These are phyloP conservation scores for Paxillus ammoniavirescens DNA, from an alignment of 768 basidiomycete genomes.

Conservation along the genomic window DNA sequence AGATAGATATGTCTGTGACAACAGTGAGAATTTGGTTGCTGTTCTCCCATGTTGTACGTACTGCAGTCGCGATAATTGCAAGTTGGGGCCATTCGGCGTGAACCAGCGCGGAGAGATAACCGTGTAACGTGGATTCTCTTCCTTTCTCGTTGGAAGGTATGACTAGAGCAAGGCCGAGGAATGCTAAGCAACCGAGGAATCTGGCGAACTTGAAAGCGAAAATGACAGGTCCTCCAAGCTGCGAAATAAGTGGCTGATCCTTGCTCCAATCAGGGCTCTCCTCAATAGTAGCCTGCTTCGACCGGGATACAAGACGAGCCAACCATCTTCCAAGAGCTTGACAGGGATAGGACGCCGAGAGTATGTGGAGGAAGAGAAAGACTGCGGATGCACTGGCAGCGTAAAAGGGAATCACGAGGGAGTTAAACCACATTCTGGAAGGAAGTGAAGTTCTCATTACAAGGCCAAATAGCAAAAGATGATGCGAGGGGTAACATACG, in stretches of 20 bases:
- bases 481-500: background rate
- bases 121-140: background rate
- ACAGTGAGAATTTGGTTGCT: background rate
- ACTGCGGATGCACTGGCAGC: constrained; percentile 7
- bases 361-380: constrained; percentile 1
- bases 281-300: background rate
- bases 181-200: constrained; percentile 18
- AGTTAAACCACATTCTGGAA: constrained; percentile 3
- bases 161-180: constrained; percentile 18
- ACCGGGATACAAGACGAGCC: background rate
- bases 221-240: constrained; percentile 22
- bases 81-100: constrained; percentile 6
- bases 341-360: constrained; percentile 4
- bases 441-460: background rate
- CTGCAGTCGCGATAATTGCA: constrained; percentile 11
- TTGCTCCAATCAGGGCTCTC: background rate
- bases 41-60: constrained; percentile 2
- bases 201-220: constrained; percentile 22
- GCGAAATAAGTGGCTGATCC: constrained; percentile 6
- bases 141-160: background rate
- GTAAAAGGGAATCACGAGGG: constrained; percentile 14
- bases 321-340: background rate
- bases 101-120: background rate
- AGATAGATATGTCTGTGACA: constrained; percentile 38
- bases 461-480: no score